Evolutionary conservation across 768 basidiomycete species (phyloP), one percentile per base, ranked within the genome.

Genomic region (Termitomyces sp.): DNA sequence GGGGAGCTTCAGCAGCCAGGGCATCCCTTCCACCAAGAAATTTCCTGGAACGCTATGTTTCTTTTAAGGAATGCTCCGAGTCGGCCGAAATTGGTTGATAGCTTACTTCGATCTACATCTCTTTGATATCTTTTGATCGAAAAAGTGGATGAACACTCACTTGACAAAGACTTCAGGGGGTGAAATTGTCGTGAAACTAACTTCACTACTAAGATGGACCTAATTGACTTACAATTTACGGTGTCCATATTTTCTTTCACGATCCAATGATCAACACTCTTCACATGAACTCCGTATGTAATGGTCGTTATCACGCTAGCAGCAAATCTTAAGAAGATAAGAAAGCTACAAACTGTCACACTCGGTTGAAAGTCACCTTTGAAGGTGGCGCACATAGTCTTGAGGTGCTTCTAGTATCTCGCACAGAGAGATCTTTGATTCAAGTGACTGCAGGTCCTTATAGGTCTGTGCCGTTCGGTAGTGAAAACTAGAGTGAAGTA

Each of bases 11-110:
- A 79, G 65, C 2, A 80, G 70, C 72, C 77, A 78, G 0, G 78
- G 78, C 72, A 76, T 72, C 1, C 75, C 75, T 63, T 80, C 78
- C 13, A 80, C 78, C 3, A 80, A 57, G 52, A 77, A 79, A 63
- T 78, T 80, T 30, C 78, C 77, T 2, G 77, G 78, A 56, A 79
- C 77, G 51, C 78, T 79, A 24, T 2, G 44, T 8, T n/a, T 2
- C 44, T 52, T n/a, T n/a, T 35, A 38, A 30, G 43, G 18, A 18
- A 43, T 22, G 32, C n/a, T 20, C n/a, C 36, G 5, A 30, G 11
- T 30, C 11, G 1, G 38, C 14, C 3, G n/a, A 28, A 20, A 41
- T 6, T 28, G 10, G n/a, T 41, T 28, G n/a, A 30, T 13, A 20
- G 30, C 52, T 30, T 40, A 52, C 52, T 20, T 41, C 11, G 52